Conservation (phyloP, 495 filamentous ascomycete genomes). For the Polyplosphaeria fusca region DNA sequence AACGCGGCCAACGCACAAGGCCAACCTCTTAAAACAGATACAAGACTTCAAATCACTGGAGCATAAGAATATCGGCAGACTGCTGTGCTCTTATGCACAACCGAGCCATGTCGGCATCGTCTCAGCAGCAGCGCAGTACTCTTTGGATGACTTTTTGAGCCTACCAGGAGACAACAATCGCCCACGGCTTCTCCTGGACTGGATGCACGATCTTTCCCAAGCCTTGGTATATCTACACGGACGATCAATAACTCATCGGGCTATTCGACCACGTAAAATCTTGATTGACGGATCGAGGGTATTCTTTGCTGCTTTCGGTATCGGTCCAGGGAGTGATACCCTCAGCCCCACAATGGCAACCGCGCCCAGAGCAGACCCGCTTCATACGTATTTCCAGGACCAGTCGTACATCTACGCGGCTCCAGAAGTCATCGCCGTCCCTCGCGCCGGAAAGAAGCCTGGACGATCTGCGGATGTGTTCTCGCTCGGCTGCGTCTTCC, state of each 20-base stretch:
- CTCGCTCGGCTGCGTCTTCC: constrained; percentile 32
- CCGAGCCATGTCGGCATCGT: constrained; percentile 27
- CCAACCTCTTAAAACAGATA: constrained; percentile 28
- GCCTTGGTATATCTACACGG: constrained; percentile 34
- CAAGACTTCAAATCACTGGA: constrained; percentile 28
- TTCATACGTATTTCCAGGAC: constrained; percentile 22
- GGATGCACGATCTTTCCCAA: constrained; percentile 36
- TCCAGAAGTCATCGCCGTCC: constrained; percentile 31
- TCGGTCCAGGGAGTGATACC: constrained; percentile 12
- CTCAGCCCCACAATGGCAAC: constrained; percentile 12
- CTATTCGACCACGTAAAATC: constrained; percentile 35
- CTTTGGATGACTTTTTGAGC: constrained; percentile 30
- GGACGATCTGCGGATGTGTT: constrained; percentile 29
- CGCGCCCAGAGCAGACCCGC: constrained; percentile 18
- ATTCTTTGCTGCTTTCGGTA: constrained; percentile 31
- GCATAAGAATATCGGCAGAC: constrained; percentile 31
- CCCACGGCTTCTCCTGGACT: constrained; percentile 31
- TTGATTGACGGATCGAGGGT: constrained; percentile 34
- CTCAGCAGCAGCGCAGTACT: constrained; percentile 28
- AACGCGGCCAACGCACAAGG: constrained; percentile 25
- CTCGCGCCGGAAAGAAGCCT: constrained; percentile 21
- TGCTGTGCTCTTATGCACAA: constrained; percentile 34
- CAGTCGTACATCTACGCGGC: constrained; percentile 36
- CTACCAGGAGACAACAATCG: constrained; percentile 23
- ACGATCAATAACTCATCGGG: constrained; percentile 27